Percentiles rank a stretch among this genome's conserved stretches.
Evolutionary conservation across 1,284 basidiomycete genomes (phyloP).

Genomic region (Cryptococcus sp.): DNA sequence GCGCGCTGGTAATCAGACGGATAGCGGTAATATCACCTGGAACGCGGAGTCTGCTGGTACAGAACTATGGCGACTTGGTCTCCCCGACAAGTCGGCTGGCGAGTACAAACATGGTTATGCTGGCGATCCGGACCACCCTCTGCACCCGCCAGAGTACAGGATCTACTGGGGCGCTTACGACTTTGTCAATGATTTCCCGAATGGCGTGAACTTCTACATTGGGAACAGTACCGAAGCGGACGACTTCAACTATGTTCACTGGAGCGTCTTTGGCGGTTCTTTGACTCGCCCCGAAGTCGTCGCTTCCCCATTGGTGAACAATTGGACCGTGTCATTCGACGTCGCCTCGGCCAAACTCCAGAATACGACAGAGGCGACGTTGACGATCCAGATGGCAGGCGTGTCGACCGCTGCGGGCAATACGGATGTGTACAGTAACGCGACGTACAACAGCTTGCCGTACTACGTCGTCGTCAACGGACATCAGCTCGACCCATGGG

Average conservation of each 20-base stretch:
- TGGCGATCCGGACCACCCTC: slow-evolving; percentile 18
- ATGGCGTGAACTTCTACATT: slow-evolving; percentile 30
- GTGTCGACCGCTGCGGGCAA: slow-evolving; percentile 34
- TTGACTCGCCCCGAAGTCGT: slow-evolving; percentile 11
- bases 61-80: slow-evolving; percentile 43
- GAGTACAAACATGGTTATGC: slow-evolving; percentile 22
- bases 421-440: slow-evolving; percentile 26
- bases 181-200: slow-evolving; percentile 28
- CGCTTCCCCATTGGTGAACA: slow-evolving; percentile 23
- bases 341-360: slow-evolving; percentile 10
- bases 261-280: slow-evolving; percentile 29
- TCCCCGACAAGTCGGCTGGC: slow-evolving; percentile 22
- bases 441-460: slow-evolving; percentile 20
- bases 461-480: slow-evolving; percentile 32
- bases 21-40: slow-evolving; percentile 24
- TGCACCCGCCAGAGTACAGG: slow-evolving; percentile 25
- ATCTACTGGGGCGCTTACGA: slow-evolving; percentile 32
- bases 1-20: slow-evolving; percentile 17
- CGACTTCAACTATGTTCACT: slow-evolving; percentile 36
- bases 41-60: slow-evolving; percentile 28
- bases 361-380: slow-evolving; percentile 18
- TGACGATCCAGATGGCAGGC: slow-evolving; percentile 33
- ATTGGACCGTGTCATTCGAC: slow-evolving; percentile 37
- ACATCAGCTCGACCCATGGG: slow-evolving; percentile 23
- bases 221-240: slow-evolving; percentile 16